Evolutionary conservation across 2,329 filamentous ascomycete genomes (phyloP), one percentile per base, ranked within the genome.

Genomic region (Sclerotinia sclerotiorum): DNA sequence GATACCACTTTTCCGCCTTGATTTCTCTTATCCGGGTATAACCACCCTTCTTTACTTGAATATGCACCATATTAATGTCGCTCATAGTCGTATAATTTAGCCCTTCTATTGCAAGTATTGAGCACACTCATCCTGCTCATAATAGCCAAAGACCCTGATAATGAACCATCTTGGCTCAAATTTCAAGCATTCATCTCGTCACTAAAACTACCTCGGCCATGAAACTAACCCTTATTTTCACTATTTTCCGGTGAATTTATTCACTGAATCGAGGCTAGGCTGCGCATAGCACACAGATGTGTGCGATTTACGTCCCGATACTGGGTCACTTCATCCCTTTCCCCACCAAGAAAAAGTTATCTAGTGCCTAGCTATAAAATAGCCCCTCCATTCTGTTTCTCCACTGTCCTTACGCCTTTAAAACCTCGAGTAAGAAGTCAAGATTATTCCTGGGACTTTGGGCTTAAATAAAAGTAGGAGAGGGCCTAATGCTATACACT

Each of bases 181-280:
- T 21, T 5, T 0, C 21, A 4, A 11, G 0, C 17, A 19, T 49
- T 2, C 8, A 1, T 11, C 7, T 27, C 5, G 5, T 6, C 2
- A 49, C 2, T 13, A 17, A 2, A 51, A n/a, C 7, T 11, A 24
- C 4, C 5, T 39, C 8, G 17, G 4, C 19, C n/a, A 27, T 19
- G n/a, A 19, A 2, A 3, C 2, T 3, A 15, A 3, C 15, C 7
- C 2, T 13, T 21, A 11, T 21, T 5, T 32, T 29, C 21, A 29
- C n/a, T 21, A 1, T 4, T 3, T 1, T 19, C 39, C 0, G 17
- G 32, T 63, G 60, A 63, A 63, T 63, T 3, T 8, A 27, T 39
- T 1, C 3, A 51, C 21, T 0, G 15, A 27, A 1, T 7, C 3
- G 35, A 49, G 58, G 0, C 32, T 27, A 3, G 2, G 1, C 21